Conservation (phyloP, 345 rosid genomes). For the Capsella bursapastoris region DNA sequence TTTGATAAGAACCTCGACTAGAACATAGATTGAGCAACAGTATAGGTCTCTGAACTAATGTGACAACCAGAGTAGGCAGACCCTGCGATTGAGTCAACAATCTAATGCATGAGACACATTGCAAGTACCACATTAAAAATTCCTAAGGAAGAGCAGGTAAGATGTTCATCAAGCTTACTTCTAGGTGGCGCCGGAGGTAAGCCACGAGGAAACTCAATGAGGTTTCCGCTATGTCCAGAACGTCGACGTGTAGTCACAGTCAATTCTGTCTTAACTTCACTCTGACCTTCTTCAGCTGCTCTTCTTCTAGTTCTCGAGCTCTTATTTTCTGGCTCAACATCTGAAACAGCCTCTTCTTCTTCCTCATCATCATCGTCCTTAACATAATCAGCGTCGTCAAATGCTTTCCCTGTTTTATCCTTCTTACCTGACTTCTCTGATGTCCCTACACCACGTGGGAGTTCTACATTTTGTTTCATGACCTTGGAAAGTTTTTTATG, state of each 20-base stretch:
- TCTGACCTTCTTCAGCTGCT: conserved; percentile 59
- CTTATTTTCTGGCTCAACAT: conserved; percentile 54
- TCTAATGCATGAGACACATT: not conserved
- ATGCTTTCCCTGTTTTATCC: conserved; percentile 49
- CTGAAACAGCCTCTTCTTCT: conserved; percentile 48
- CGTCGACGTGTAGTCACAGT: conserved; percentile 86
- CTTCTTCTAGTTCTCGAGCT: conserved; percentile 57
- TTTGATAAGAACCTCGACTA: not conserved
- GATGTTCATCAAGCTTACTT: conserved; percentile 58
- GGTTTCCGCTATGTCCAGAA: conserved; percentile 50
- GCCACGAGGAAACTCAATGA: conserved; percentile 86
- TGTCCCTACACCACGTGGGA: conserved; percentile 30
- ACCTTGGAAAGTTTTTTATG: conserved; percentile 63
- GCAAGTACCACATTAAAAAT: not conserved
- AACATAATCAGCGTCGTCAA: conserved; percentile 62
- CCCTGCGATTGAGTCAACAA: not conserved
- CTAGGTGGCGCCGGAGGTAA: conserved; percentile 92
- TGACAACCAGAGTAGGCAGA: not conserved
- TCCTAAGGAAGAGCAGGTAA: conserved; percentile 4
- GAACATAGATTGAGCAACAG: not conserved
- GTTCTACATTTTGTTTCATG: conserved; percentile 39
- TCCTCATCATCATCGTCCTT: conserved; percentile 59
- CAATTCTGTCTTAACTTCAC: conserved; percentile 54
- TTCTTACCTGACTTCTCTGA: conserved; percentile 47
- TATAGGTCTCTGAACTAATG: not conserved